phyloP scores from a whole-genome alignment of 495 filamentous ascomycete genomes.

The Penicillium malachiteum region DNA sequence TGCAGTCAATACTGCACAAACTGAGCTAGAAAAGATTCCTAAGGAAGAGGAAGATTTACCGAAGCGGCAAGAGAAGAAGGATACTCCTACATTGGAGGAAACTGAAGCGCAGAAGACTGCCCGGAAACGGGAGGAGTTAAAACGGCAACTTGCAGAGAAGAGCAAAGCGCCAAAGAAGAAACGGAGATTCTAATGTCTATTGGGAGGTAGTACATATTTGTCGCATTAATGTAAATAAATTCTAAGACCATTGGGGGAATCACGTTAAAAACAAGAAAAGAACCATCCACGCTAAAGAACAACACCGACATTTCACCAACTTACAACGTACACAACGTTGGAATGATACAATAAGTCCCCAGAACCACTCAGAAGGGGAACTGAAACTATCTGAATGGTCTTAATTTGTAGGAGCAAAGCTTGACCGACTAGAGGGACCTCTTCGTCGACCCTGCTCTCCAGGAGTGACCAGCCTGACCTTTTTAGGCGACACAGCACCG shows the following conservation, averaged over 20 bases:
- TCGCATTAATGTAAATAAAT: not conserved
- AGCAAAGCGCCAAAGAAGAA: constrained; percentile 68
- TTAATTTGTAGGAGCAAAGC: constrained; percentile 17
- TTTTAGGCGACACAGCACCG: constrained; percentile 43
- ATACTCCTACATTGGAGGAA: constrained; percentile 14
- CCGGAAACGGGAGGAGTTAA: constrained; percentile 61
- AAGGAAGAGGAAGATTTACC: not conserved
- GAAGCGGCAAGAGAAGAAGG: not conserved
- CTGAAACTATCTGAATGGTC: not conserved
- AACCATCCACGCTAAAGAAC: not conserved
- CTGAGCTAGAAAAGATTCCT: not conserved
- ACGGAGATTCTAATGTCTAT: constrained; percentile 53
- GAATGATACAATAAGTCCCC: too few relatives aligned
- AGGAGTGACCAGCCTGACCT: constrained; percentile 45
- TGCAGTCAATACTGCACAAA: constrained; percentile 8
- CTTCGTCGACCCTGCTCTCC: constrained; percentile 38
- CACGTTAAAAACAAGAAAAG: not conserved
- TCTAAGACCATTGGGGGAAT: constrained; percentile 3
- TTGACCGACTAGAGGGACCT: constrained; percentile 23
- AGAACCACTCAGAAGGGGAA: not conserved
- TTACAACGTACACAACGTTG: too few relatives aligned
- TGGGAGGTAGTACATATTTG: not conserved
- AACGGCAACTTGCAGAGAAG: constrained; percentile 63
- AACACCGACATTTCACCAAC: not conserved
- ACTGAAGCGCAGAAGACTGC: constrained; percentile 57